Evolutionary conservation across 2,329 filamentous ascomycete species (phyloP), one percentile per base, ranked within the genome.

Genomic region (Endoconidiophora laricicola): DNA sequence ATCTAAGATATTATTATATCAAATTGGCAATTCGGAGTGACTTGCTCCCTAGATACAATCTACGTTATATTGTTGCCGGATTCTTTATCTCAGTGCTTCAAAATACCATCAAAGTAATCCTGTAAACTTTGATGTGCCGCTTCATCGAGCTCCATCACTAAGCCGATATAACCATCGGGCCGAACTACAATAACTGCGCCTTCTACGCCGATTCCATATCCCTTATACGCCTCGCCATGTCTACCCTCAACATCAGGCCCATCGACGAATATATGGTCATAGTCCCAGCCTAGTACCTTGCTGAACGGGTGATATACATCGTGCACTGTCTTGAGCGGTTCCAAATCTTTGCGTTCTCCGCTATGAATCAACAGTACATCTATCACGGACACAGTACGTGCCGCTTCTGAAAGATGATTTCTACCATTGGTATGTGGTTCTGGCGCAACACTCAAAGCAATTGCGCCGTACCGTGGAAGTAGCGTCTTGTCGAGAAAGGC

Each of bases 81-180:
- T 18, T 18, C 16, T 33, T 12, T 12, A 33, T 1, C 29, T 33
- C 26, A 44, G 22, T 44, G 42, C 23, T 16, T 45, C 39, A 52
- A 29, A 54, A 61, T 12, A 54, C 39, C 57, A 29, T 61, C 59
- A 44, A 67, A 66, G 46, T 66, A 66, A n/a, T 54, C 49, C 52
- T 62, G 57, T 33, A 67, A 37, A 2, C 58, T 57, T 2, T 58
- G 60, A 36, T 65, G 62, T 29, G 38, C 24, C 4, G n/a, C 87
- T 62, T 65, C 62, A 20, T 66, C 62, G 18, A 69, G 54, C 14
- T 63, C 60, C 1, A 63, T 63, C 1, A 69, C 55, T 57, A 63
- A 65, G 1, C 60, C 70, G 29, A 84, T 72, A 61, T 85, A 79
- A 58, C 81, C 78, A 64, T 86, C 82, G 2, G 81, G 82, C 45